Base-by-base conservation (phyloP, 345 rosid genomes). In the Zanthoxylum bungeanum region DNA sequence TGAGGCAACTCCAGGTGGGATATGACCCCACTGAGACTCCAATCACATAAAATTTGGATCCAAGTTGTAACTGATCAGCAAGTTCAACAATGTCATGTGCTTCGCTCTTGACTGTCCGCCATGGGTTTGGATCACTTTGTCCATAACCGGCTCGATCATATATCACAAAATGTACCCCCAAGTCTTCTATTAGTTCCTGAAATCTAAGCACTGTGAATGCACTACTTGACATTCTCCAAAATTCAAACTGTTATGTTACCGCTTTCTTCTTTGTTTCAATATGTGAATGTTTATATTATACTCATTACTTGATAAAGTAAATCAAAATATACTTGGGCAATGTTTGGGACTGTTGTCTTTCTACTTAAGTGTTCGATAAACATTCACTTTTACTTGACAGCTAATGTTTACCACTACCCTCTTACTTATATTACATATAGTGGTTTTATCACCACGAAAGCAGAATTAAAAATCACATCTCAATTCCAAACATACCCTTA, bases 81-180 rank as follows among this genome's bases (percentile, higher is more conserved):
- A 92, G 88, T 75, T 92, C 89, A 81, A 82, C 74, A 46, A 94
- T 85, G 78, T 94, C 97, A 2, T 65, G 69, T 28, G 97, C 97
- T 84, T 90, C 98, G 7, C 92, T 90, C 83, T 89, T 87, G 50
- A 92, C 83, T 1, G 97, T 74, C 11, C 91, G 83, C 66, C 56
- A 79, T 4, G 86, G 89, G 77, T 90, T 92, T 16, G 86, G 91
- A 65, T 90, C 95, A 42, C 98, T 94, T 24, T 82, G 93, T 55
- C 97, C 97, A 53, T 94, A 94, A 17, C 98, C 98, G 21, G 98
- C 97, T 60, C 98, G 81, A 76, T 94, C 98, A 24, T 78, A 89
- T 60, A 73, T 66, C 83, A 92, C 76, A 72, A 94, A 74, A 71
- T 85, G 84, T 81, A 94, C 77, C 69, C 90, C 91, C 81, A 82